Evolutionary conservation across 1,284 basidiomycete species (phyloP).

Genomic region (Mycosarcoma mackinlayi): DNA sequence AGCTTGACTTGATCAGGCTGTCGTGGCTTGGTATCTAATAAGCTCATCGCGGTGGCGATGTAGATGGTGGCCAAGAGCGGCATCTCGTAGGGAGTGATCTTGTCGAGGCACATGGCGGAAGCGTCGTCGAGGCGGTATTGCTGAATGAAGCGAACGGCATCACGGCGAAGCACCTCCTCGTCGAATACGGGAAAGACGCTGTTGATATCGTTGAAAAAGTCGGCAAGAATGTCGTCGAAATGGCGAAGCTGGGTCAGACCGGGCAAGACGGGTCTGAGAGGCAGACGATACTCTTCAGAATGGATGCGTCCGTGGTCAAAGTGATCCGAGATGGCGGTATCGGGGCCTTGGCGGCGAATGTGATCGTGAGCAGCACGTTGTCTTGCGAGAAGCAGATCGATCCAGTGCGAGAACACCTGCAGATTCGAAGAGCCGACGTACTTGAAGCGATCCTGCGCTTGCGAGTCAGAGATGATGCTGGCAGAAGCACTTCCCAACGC

Average conservation of each 20-base stretch:
- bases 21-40: conserved; percentile 5
- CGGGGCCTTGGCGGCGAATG: neutral
- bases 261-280: conserved; percentile 6
- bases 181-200: conserved; percentile 13
- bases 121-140: conserved; percentile 8
- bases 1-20: conserved; percentile 1
- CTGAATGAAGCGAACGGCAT: conserved; percentile 8
- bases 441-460: conserved; percentile 16
- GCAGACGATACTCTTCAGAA: conserved; percentile 8
- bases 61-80: conserved; percentile 15
- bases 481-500: conserved; percentile 15
- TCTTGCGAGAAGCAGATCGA: conserved; percentile 12
- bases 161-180: conserved; percentile 7
- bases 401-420: conserved; percentile 20
- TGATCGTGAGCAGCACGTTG: neutral
- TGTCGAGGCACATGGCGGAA: conserved; percentile 2
- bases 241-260: neutral
- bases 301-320: conserved; percentile 19
- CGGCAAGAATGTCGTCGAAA: conserved; percentile 9
- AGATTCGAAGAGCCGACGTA: conserved; percentile 17
- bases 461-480: conserved; percentile 16
- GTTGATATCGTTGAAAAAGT: conserved; percentile 14
- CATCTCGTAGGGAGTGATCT: conserved; percentile 6
- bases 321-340: conserved; percentile 10
- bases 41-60: neutral